Evolutionary conservation across 331 rosid species (phyloP).

Genomic region (Pyrus hybrid): DNA sequence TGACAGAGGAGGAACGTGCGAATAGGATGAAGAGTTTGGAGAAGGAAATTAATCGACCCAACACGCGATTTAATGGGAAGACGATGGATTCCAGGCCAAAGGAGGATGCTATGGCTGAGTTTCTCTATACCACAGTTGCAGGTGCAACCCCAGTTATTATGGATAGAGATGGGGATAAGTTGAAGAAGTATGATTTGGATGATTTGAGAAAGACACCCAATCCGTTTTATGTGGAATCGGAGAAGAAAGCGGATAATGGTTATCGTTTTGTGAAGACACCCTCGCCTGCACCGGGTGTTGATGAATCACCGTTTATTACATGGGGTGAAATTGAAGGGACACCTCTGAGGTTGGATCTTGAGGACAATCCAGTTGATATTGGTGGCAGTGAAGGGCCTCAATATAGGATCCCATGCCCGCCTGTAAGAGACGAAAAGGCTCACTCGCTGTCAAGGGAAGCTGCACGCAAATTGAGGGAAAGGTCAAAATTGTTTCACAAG

Average conservation of each 20-base stretch:
- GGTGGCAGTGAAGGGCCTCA: conserved; percentile 92
- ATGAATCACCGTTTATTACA: conserved; percentile 84
- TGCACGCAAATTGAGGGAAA: conserved; percentile 74
- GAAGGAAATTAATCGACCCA: conserved; percentile 58
- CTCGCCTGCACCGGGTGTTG: conserved; percentile 89
- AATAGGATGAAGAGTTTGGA: conserved; percentile 65
- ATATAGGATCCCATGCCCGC: conserved; percentile 66
- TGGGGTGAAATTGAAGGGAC: conserved; percentile 99
- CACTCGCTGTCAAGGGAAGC: conserved; percentile 91
- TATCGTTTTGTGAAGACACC: conserved; percentile 84
- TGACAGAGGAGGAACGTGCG: conserved; percentile 75
- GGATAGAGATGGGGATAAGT: conserved; percentile 64
- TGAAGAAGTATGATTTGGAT: conserved; percentile 88
- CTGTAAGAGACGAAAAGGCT: conserved; percentile 77
- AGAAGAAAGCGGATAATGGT: conserved; percentile 75
- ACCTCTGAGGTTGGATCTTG: conserved; percentile 79
- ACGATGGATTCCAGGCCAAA: conserved; percentile 63
- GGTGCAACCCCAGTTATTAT: conserved; percentile 66
- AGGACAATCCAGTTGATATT: conserved; percentile 78
- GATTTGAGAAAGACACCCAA: conserved; percentile 90
- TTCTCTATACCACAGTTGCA: conserved; percentile 67
- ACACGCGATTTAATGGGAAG: conserved; percentile 79
- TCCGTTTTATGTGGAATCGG: conserved; percentile 72
- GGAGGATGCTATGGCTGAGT: conserved; percentile 68
- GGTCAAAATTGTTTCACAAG: conserved; percentile 75